Percentiles rank a stretch among this genome's conserved stretches.
These are phyloP conservation scores for Cryoendolithus antarcticus DNA, from an alignment of 2,329 filamentous ascomycete genomes.

Conservation along the genomic window DNA sequence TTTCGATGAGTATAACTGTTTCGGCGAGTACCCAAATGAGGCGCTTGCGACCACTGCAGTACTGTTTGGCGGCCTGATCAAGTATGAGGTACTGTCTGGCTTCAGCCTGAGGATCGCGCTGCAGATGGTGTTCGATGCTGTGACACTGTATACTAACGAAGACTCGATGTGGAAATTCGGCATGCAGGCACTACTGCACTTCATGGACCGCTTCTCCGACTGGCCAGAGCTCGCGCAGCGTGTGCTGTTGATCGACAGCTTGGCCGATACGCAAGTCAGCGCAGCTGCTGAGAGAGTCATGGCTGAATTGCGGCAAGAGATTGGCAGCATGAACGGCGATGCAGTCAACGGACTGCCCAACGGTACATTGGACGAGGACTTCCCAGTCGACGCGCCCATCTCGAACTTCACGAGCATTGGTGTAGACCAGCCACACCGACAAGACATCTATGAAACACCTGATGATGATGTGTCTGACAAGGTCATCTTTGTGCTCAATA, in stretches of 20 bases:
- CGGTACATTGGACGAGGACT: constrained; percentile 54
- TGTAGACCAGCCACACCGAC: constrained; percentile 54
- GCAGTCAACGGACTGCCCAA: constrained; percentile 49
- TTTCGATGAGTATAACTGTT: constrained; percentile 94
- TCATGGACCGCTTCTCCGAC: constrained; percentile 70
- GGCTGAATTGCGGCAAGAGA: constrained; percentile 19
- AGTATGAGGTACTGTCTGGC: constrained; percentile 79
- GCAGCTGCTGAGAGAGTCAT: constrained; percentile 18
- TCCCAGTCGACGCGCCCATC: constrained; percentile 46
- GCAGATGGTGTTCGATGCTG: constrained; percentile 94
- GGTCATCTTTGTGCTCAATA: constrained; percentile 92
- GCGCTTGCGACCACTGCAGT: constrained; percentile 91
- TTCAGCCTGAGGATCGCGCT: constrained; percentile 88
- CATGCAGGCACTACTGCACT: constrained; percentile 82
- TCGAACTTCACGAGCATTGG: constrained; percentile 69
- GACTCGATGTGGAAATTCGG: constrained; percentile 98
- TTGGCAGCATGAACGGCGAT: constrained; percentile 18
- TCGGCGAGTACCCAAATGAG: constrained; percentile 89
- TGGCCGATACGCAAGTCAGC: constrained; percentile 61
- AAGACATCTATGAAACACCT: constrained; percentile 65
- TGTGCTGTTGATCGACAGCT: constrained; percentile 65
- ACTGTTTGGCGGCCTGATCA: constrained; percentile 91
- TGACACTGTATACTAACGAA: constrained; percentile 69
- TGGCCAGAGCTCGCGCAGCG: constrained; percentile 94
- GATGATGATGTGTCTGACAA: constrained; percentile 78